phyloP scores from a whole-genome alignment of 768 basidiomycete species.

The Boletus insuetus region DNA sequence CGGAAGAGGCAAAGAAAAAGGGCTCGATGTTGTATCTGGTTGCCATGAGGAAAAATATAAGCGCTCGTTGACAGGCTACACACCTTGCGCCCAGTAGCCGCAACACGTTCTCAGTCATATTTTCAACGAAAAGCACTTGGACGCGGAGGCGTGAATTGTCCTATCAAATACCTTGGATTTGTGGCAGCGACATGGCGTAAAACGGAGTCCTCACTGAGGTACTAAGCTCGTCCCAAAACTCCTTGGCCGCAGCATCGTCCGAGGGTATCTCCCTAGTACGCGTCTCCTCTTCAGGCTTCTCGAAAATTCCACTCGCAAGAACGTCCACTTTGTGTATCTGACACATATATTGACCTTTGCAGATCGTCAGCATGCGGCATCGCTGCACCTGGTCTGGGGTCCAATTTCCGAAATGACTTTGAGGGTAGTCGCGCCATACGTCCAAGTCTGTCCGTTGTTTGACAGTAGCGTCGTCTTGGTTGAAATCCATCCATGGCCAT shows the following conservation, averaged over 20 bases:
- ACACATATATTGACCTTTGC: constrained; percentile 10
- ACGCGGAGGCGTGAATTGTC: constrained; percentile 24
- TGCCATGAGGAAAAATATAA: not conserved
- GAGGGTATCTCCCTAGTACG: constrained; percentile 15
- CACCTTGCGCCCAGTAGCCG: constrained; percentile 39
- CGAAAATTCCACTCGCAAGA: constrained; percentile 12
- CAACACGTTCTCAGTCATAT: constrained; percentile 31
- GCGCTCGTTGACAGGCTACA: not conserved
- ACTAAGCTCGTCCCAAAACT: constrained; percentile 32
- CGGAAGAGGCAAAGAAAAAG: constrained; percentile 43
- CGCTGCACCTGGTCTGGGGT: constrained; percentile 40
- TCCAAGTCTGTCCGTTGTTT: too few relatives aligned
- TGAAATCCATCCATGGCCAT: constrained; percentile 43
- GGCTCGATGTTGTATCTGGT: constrained; percentile 41
- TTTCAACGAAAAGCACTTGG: constrained; percentile 38
- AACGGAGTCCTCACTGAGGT: constrained; percentile 19
- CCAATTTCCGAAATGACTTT: constrained; percentile 57
- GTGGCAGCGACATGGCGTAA: not conserved
- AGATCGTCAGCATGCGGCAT: constrained; percentile 33
- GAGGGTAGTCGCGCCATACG: constrained; percentile 37
- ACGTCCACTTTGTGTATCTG: constrained; percentile 25
- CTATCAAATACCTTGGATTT: constrained; percentile 11
- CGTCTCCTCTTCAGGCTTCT: constrained; percentile 1
- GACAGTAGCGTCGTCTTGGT: constrained; percentile 20
- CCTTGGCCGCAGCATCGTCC: constrained; percentile 1